Base-by-base conservation (phyloP, 1,139 yeast genomes). In the Scheffersomyces segobiensis region DNA sequence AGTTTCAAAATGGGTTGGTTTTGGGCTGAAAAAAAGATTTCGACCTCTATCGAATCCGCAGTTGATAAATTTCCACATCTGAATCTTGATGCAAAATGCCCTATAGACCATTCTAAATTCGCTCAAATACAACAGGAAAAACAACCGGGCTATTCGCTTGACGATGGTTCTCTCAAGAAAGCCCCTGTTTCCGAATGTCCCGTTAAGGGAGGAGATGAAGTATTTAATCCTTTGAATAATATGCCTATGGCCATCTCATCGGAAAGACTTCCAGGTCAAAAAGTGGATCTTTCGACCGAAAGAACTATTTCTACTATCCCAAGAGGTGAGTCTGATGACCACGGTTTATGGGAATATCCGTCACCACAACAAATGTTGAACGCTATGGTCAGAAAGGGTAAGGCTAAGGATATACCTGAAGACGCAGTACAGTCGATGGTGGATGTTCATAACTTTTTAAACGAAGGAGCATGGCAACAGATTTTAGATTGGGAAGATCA, bases 301-400 rank as follows among this genome's bases (percentile, higher is more conserved):
- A 85, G 98, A 67, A 89, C 97, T 3, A 74, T 88, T 52, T 91
- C 97, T 12, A 78, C 93, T 4, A 95, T 95, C 59, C 99, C 99
- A 20, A 83, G 92, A 63, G 98, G 98, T 26, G 85, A 82, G 49
- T 70, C 74, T n/a, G 79, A 77, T 3, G 82, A 78, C 26, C 85
- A 84, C 61, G 93, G 96, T 0, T 86, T 88, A 53, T 95, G 99
- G 99, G 99, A 95, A 73, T 95, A 96, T 71, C 99, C 99, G 1
- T 92, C 97, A 1, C 99, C 99, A 0, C 99, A 95, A 73, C 99
- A 95, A 72, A 96, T 95, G 99, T 87, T 93, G 63, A 93, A 93
- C 70, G 99, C 99, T 26, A 95, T 95, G 98, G 78, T 93, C 52
- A 85, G 95, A 63, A 95, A 95, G 75, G 97, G 98, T 17, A 93